A percentile compares a stretch with the other conserved stretches of the same genome.
Conservation (phyloP, 345 rosid genomes). For the Lepidium aucheri region DNA sequence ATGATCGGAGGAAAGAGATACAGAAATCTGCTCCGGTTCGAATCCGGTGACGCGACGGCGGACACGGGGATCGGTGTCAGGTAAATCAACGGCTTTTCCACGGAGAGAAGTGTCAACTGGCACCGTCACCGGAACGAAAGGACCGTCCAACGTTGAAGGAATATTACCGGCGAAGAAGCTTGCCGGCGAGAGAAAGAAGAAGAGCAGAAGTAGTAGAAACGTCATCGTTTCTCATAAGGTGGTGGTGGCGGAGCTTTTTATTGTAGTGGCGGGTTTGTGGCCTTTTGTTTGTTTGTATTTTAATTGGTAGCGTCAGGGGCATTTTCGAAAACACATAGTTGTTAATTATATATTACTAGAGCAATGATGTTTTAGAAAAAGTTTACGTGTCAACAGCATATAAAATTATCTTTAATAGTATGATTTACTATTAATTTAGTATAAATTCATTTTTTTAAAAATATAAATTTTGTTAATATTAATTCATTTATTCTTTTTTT, state of each 20-base stretch:
- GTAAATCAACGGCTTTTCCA: slow-evolving; percentile 60
- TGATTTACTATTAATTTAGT: no score
- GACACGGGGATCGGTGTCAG: slow-evolving; percentile 57
- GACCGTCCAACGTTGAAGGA: slow-evolving; percentile 57
- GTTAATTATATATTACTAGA: no score
- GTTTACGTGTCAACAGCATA: no score
- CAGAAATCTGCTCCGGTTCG: slow-evolving; percentile 63
- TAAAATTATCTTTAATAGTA: no score
- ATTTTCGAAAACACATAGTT: background rate
- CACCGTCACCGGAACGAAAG: slow-evolving; percentile 54
- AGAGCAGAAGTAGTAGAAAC: slow-evolving; percentile 6
- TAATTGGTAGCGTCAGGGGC: background rate
- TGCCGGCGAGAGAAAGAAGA: slow-evolving; percentile 2
- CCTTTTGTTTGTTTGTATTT: background rate
- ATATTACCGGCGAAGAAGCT: slow-evolving; percentile 13
- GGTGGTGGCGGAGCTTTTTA: slow-evolving; percentile 20
- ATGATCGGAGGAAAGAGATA: slow-evolving; percentile 42
- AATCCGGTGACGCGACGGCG: slow-evolving; percentile 44
- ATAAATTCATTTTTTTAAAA: no score
- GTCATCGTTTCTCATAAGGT: slow-evolving; percentile 17
- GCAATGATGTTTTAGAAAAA: no score
- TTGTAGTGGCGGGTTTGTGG: slow-evolving; percentile 1
- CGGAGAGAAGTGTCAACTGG: slow-evolving; percentile 49
- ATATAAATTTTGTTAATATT: no score
- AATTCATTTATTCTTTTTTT: no score